Base-by-base conservation (phyloP, 495 filamentous ascomycete species). In the Hypoxylon trugodes region DNA sequence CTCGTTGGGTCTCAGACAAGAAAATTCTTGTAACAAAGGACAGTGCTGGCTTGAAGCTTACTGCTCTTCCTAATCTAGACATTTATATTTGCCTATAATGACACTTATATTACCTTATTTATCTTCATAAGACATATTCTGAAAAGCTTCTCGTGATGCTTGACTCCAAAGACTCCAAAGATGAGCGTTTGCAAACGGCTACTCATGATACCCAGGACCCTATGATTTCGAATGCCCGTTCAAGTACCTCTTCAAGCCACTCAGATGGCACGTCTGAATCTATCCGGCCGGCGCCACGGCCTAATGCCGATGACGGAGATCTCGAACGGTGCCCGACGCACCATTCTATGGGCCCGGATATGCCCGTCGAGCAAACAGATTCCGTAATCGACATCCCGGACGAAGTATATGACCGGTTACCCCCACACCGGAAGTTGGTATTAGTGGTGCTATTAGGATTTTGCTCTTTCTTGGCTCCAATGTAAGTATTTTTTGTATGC, bases 391-490 rank as follows among this genome's bases (percentile, higher is more conserved):
- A 80, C 30, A 47, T 76, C 8, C 74, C 74, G 18, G 80, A 82
- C 54, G 76, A 78, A 51, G 68, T 81, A 9, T 82, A 82, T 65
- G 79, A 82, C 55, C 79, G 80, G 13, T 81, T 89, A 46, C 79
- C 87, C 1, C 72, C 70, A 6, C 71, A 76, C 3, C 78, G 85
- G 50, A 90, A 90, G 61, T 67, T 78, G 0, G 45, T 85, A 48
- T 88, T 91, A 58, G 85, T 88, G 26, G 74, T 73, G n/a, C 76
- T 90, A 2, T 73, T 90, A 16, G 84, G 87, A 0, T 87, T 85
- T 64, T 89, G 86, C 74, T 80, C 85, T 3, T 89, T 91, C 47
- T 76, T 91, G 19, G 84, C 88, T 12, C 88, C 88, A 0, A 84
- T 90, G n/a, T n/a, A n/a, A n/a, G n/a, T n/a, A n/a, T n/a, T n/a